phyloP scores from a whole-genome alignment of 371 early-diverging fungal species.

The Capniomyces stellatus region DNA sequence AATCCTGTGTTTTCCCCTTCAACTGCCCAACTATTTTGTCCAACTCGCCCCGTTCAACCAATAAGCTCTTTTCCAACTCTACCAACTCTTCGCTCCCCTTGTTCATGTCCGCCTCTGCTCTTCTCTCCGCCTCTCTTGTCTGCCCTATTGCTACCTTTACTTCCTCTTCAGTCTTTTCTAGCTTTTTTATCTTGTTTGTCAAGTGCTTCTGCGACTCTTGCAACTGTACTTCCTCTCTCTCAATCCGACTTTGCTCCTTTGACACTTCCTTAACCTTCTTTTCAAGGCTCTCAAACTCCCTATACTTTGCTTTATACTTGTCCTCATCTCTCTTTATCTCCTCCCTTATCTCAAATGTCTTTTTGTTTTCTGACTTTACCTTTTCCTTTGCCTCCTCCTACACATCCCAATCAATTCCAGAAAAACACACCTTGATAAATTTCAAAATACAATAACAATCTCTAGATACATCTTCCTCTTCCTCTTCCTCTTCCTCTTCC shows the following conservation, averaged over 20 bases:
- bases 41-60: constrained; percentile 43
- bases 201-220: constrained; percentile 63
- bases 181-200: constrained; percentile 48
- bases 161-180: constrained; percentile 34
- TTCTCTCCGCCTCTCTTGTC: neutral
- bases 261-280: constrained; percentile 31
- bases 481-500: neutral
- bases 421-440: too few species aligned
- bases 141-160: constrained; percentile 7
- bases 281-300: constrained; percentile 46
- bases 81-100: constrained; percentile 34
- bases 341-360: constrained; percentile 2
- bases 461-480: too few species aligned
- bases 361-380: constrained; percentile 47
- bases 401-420: neutral
- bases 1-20: constrained; percentile 63
- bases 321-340: constrained; percentile 9
- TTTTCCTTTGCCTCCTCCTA: constrained; percentile 39
- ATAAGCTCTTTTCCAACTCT: constrained; percentile 39
- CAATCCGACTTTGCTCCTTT: constrained; percentile 46
- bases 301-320: constrained; percentile 17
- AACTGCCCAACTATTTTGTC: constrained; percentile 59
- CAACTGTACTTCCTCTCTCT: constrained; percentile 58
- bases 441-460: too few species aligned
- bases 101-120: constrained; percentile 31